Evolutionary conservation across 179 eudicot species (phyloP), one percentile per base, ranked within the genome.

Genomic region (Beta macrorhiza): DNA sequence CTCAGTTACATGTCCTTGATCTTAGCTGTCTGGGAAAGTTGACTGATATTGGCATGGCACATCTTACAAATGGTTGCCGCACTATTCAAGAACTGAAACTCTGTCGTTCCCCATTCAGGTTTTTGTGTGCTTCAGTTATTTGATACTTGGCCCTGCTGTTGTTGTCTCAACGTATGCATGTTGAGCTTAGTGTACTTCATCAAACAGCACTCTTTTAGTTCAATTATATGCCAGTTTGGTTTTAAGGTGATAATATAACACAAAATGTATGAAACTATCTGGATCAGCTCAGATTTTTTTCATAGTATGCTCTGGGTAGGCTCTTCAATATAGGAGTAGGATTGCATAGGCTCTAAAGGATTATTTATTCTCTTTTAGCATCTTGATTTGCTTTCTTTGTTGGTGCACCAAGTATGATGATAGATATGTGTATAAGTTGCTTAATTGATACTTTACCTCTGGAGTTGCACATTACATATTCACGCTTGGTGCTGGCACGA

Each of bases 1-100:
- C 90, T 49, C 89, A 85, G 57, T 78, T 96, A 82, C 61, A 83
- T 75, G 91, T 89, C 3, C 89, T 96, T 29, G 93, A 96, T 86
- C 88, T 92, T 61, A 76, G 72, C 74, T 86, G 87, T 78, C 84
- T 94, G 91, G 55, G 67, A 74, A 90, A 84, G 83, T 81, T 96
- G 88, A 90, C 99, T 1, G 97, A 96, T 84, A n/a, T 81, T 80
- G 86, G 94, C 32, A 72, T 96, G 72, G 92, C 87, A 68, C 81
- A 92, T 84, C 89, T 96, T 83, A 92, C 97, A n/a, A 93, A 91
- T 90, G 95, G 97, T 72, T 92, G 97, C 76, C 87, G 73, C 70
- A 74, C 73, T 42, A 86, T 96, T 79, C 82, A 86, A 77, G 84
- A 78, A 32, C 84, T 96, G 63, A 88, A 87, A 74, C 82, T 94